Conservation (phyloP, 106 monocot species). For the Phalaenopsis equestris region DNA sequence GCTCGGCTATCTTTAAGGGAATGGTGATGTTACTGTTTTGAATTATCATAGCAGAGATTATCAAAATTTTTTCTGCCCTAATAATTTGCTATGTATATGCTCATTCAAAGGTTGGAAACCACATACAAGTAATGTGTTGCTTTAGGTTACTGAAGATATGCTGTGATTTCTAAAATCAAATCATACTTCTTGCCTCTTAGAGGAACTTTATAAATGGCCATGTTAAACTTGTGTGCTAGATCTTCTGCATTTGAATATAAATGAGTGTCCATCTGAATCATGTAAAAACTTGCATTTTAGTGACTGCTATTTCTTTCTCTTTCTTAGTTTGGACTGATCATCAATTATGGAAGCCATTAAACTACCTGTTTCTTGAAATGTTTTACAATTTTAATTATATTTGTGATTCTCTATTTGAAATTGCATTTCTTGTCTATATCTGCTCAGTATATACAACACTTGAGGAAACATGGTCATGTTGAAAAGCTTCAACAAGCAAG, state of each 20-base stretch:
- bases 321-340: background rate
- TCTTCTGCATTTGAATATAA: background rate
- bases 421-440: constrained; percentile 1
- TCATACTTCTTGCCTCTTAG: background rate
- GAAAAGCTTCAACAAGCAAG: constrained; percentile 71
- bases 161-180: background rate
- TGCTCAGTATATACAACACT: constrained; percentile 59
- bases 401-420: background rate
- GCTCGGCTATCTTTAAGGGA: background rate
- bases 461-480: constrained; percentile 64
- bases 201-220: background rate
- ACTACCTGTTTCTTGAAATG: no score
- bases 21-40: background rate
- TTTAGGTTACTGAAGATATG: background rate
- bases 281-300: background rate
- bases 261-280: background rate
- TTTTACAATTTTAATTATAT: background rate
- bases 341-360: background rate
- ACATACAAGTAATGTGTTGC: background rate
- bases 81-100: background rate
- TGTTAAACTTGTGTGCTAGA: background rate
- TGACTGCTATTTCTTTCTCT: background rate
- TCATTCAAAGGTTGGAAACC: background rate
- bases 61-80: background rate
- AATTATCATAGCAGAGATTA: background rate